phyloP scores from a whole-genome alignment of 2,329 filamentous ascomycete species.

The Cytospora chrysosperma region DNA sequence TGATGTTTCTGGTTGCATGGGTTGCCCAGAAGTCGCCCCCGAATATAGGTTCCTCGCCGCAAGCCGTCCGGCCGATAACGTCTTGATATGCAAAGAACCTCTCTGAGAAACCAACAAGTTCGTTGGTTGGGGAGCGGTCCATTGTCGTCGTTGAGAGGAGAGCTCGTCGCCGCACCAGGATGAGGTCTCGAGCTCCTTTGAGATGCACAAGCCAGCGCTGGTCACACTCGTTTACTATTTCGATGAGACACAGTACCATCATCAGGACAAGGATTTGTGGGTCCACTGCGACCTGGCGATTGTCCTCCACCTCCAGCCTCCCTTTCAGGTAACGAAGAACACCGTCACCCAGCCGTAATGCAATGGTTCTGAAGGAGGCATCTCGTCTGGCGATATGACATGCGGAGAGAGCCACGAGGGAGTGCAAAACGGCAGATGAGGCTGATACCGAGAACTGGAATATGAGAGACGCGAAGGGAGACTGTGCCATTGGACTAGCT shows the following conservation, averaged over 20 bases:
- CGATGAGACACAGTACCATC: conserved; percentile 46
- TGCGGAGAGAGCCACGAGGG: conserved; percentile 24
- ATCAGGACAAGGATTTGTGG: conserved; percentile 41
- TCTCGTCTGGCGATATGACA: conserved; percentile 22
- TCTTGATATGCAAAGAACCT: conserved; percentile 52
- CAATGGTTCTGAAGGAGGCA: conserved; percentile 15
- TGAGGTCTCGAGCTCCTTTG: conserved; percentile 46
- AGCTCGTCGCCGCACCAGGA: conserved; percentile 36
- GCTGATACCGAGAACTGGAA: conserved; percentile 19
- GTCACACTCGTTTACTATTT: conserved; percentile 38
- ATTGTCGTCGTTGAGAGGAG: not conserved
- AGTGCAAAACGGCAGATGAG: conserved; percentile 20
- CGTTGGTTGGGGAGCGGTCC: conserved; percentile 11
- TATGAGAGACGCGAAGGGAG: conserved; percentile 25
- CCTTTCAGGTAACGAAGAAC: conserved; percentile 37
- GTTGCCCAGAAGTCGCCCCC: conserved; percentile 46
- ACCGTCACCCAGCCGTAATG: conserved; percentile 34
- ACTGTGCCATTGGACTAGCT: conserved; percentile 17
- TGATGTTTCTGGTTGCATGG: conserved; percentile 29
- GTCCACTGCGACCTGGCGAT: conserved; percentile 21
- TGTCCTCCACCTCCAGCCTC: conserved; percentile 33
- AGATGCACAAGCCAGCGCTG: conserved; percentile 47
- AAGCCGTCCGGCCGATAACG: conserved; percentile 50
- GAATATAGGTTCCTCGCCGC: conserved; percentile 46
- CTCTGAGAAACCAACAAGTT: conserved; percentile 39